Percentiles rank a stretch among this genome's conserved stretches.
Conservation (phyloP, 768 basidiomycete genomes). For the Sarcodon sp. region DNA sequence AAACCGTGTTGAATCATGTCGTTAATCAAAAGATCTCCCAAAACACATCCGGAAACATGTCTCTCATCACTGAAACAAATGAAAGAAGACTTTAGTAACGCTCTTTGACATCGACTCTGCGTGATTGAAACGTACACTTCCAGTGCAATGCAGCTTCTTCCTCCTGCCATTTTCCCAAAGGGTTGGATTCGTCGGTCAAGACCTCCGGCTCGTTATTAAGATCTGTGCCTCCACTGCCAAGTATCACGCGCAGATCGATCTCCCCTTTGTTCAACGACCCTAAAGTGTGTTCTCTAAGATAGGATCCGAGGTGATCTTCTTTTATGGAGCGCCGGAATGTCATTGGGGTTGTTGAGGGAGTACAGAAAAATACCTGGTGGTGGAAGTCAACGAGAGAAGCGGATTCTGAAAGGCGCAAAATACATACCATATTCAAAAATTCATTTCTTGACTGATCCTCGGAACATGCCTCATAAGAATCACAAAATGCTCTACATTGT, state of each 20-base stretch:
- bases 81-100: not conserved
- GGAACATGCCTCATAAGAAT: slow-evolving; percentile 32
- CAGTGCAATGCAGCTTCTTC: slow-evolving; percentile 61
- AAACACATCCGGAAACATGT: slow-evolving; percentile 53
- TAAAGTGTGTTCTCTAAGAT: slow-evolving; percentile 51
- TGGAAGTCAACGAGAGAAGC: not conserved
- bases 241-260: slow-evolving; percentile 25
- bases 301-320: slow-evolving; percentile 59
- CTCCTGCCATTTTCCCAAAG: slow-evolving; percentile 53
- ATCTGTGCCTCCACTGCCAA: slow-evolving; percentile 9
- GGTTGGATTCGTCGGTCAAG: slow-evolving; percentile 50
- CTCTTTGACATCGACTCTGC: not conserved
- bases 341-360: slow-evolving; percentile 32
- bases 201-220: slow-evolving; percentile 33
- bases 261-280: slow-evolving; percentile 38
- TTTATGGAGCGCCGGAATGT: slow-evolving; percentile 41
- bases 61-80: slow-evolving; percentile 51
- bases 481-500: slow-evolving; percentile 77
- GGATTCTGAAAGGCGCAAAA: not conserved
- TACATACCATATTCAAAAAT: slow-evolving; percentile 64
- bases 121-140: slow-evolving; percentile 36
- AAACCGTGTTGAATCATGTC: too few relatives aligned
- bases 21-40: slow-evolving; percentile 65
- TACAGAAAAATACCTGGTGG: slow-evolving; percentile 74
- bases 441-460: slow-evolving; percentile 35